Base-by-base conservation (phyloP, 1,284 basidiomycete species). In the Apiotrichum mycotoxinovorans region DNA sequence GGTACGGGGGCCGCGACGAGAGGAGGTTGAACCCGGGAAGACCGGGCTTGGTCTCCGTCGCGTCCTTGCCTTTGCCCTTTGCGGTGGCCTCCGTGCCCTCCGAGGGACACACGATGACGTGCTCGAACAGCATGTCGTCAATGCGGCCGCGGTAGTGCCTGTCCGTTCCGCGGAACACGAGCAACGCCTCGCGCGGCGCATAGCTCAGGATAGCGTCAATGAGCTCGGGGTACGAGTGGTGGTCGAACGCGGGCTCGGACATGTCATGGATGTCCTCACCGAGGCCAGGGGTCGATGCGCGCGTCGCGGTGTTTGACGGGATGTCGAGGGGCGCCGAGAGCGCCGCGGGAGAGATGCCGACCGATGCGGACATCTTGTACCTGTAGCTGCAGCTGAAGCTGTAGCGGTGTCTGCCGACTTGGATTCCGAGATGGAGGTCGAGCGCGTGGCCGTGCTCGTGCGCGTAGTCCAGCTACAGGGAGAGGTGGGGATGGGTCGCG, bases 61-160 rank as follows among this genome's bases (percentile, higher is more conserved):
- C 14, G 25, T 34, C 44, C 30, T 46, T 46, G 27, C 27, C 44
- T 30, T 46, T 46, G 23, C 43, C 43, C 43, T 45, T 46, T 10
- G n/a, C n/a, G 40, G 20, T 20, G 7, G 22, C 25, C 25, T 17
- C 26, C 10, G 2, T 9, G 11, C 17, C 46, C 20, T 17, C 10
- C 12, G 46, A 18, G 11, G 44, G 46, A 34, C 30, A 30, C 20
- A 48, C 46, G 14, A 48, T 23, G 4, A 48, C 46, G 20, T 48
- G 46, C 46, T 48, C 46, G n/a, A 48, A 48, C 11, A 48, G 46
- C 33, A 48, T 35, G 33, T 48, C 46, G 46, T 48, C 46, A 12
- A 48, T 34, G 33, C 33, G 33, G 12, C 11, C 33, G 46, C 46
- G 46, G 46, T 48, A 48, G 46, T 48, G 46, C 20, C 46, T 5